A percentile compares a stretch with the other conserved stretches of the same genome.
phyloP scores from a whole-genome alignment of 2,329 filamentous ascomycete species.

The Myotisia sp. region DNA sequence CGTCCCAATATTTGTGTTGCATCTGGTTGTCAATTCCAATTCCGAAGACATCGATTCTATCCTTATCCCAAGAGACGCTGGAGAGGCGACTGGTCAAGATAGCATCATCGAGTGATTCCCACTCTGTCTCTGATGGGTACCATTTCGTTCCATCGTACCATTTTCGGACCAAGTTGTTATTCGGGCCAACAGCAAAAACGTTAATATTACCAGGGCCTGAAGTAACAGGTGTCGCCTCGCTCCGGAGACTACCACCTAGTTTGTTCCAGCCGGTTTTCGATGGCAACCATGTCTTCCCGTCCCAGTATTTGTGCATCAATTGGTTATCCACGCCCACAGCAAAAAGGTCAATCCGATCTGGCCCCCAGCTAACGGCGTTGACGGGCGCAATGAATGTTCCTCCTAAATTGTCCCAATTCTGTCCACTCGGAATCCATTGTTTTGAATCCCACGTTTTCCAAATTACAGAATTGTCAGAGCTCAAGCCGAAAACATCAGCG shows the following conservation, averaged over 20 bases:
- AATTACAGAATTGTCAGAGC: not conserved
- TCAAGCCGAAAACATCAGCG: not conserved
- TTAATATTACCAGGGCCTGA: not conserved
- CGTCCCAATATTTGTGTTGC: not conserved
- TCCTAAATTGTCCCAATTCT: not conserved
- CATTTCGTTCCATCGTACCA: not conserved
- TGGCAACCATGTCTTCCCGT: not conserved
- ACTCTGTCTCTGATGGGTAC: not conserved
- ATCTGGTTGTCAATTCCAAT: conserved; percentile 1
- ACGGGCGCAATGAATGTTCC: not conserved
- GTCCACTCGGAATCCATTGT: not conserved
- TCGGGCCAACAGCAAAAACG: not conserved
- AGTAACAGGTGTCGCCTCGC: not conserved
- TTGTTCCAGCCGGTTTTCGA: not conserved
- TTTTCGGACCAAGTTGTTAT: not conserved
- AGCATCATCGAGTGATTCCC: not conserved
- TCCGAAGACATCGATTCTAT: not conserved
- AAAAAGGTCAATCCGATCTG: not conserved
- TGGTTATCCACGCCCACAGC: not conserved
- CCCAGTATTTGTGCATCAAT: not conserved
- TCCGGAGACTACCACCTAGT: not conserved
- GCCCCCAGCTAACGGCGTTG: not conserved
- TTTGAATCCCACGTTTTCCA: not conserved
- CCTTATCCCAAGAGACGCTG: not conserved
- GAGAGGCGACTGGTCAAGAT: not conserved